Conservation (phyloP, 1,139 yeast genomes). For the Kodamaea plutei region DNA sequence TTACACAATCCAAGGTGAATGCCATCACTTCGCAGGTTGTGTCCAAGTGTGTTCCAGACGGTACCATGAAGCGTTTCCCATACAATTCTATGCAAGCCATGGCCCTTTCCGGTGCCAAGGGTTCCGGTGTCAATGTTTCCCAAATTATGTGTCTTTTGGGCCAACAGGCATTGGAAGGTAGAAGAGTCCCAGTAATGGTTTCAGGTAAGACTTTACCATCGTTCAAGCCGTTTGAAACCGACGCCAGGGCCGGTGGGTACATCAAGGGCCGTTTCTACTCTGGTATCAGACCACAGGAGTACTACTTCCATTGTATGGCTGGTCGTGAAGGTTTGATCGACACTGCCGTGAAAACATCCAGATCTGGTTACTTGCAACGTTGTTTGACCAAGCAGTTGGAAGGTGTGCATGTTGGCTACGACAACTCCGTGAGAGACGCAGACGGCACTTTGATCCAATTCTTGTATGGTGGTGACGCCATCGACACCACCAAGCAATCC, state of each 20-base stretch:
- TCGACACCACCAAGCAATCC: conserved; percentile 92
- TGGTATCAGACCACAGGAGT: conserved; percentile 98
- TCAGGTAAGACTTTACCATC: conserved; percentile 97
- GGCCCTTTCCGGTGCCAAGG: conserved; percentile 99
- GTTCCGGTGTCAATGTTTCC: conserved; percentile 96
- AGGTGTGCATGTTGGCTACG: conserved; percentile 93
- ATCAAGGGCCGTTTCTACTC: conserved; percentile 96
- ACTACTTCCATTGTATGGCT: conserved; percentile 99
- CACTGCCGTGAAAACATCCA: conserved; percentile 97
- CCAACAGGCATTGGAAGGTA: conserved; percentile 98
- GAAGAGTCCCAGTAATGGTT: conserved; percentile 99
- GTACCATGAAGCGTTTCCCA: conserved; percentile 94
- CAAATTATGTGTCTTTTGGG: conserved; percentile 99
- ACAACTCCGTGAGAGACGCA: conserved; percentile 91
- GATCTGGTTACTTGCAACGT: conserved; percentile 98
- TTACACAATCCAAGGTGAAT: conserved; percentile 90
- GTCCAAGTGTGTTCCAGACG: conserved; percentile 89
- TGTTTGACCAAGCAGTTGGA: conserved; percentile 97
- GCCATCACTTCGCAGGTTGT: conserved; percentile 91
- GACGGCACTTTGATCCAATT: conserved; percentile 94
- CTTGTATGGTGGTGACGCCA: conserved; percentile 95
- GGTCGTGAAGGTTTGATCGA: conserved; percentile 99
- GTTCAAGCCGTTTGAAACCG: conserved; percentile 94
- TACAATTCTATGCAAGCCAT: conserved; percentile 96
- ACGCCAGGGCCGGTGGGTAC: conserved; percentile 98